Base-by-base conservation (phyloP, 2,329 filamentous ascomycete species). In the Cytospora schulzeri region DNA sequence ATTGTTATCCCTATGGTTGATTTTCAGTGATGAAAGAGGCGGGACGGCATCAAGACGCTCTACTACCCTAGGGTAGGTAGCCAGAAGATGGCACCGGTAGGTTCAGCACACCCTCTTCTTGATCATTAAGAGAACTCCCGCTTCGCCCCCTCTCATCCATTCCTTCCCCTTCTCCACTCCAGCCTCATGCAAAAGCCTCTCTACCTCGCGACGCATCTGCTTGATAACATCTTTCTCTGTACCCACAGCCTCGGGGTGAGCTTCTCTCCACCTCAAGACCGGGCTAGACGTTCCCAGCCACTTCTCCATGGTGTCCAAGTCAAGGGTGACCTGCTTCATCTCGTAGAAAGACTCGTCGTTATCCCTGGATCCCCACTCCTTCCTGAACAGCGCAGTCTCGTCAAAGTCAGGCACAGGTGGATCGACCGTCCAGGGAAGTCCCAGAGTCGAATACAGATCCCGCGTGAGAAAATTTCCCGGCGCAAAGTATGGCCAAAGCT, bases 361-460 rank as follows among this genome's bases (percentile, higher is more conserved):
- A 19, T 65, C 63, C 3, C 59, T 56, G 19, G 54, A 45, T 1
- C 73, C 73, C 81, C 81, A 85, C 12, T 81, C 77, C 62, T 74
- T 76, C 1, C 80, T 73, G 8, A 75, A 64, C 57, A 82, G 82
- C 0, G 70, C 71, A 0, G 24, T 58, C 69, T 77, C 52, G 4
- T 80, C 75, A 66, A 87, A 82, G 1, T 69, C 76, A 0, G 62
- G 14, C 0, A 77, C 72, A 0, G 74, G 69, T 2, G 67, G 56
- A 4, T 70, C 68, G 8, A 79, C 24, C 0, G 74, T 76, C 85
- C 84, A 88, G 0, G 85, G 85, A 19, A 87, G 71, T 5, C 68
- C 65, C 3, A 86, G 73, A 15, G 75, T 70, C 0, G 67, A 62
- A 68, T 85, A 87, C 17, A 76, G 67, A 12, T 74, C 69, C 0